Percentiles rank a stretch among this genome's conserved stretches.
Conservation (phyloP, 257 asterid species). For the Capsicum baccatum region DNA sequence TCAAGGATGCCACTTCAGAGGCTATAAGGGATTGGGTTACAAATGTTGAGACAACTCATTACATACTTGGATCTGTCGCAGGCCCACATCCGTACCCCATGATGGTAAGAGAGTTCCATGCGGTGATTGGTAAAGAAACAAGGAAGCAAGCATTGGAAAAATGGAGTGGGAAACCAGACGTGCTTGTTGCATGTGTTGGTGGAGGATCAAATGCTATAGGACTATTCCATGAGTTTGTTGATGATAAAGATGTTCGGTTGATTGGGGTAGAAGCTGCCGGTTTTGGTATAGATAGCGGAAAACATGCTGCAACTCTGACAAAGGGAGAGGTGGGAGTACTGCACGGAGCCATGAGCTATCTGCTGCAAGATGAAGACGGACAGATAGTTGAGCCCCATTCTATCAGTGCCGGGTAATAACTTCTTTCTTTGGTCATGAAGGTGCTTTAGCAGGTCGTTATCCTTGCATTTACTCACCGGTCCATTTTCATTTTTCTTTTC, state of each 20-base stretch:
- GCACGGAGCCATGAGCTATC: conserved; percentile 98
- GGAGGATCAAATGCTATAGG: conserved; percentile 99
- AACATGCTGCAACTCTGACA: conserved; percentile 95
- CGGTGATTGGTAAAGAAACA: conserved; percentile 95
- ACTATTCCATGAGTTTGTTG: conserved; percentile 87
- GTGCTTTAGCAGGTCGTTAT: background rate
- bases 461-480: background rate
- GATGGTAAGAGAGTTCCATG: conserved; percentile 98
- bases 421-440: background rate
- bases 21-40: conserved; percentile 98
- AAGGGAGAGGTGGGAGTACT: conserved; percentile 93
- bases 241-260: conserved; percentile 78
- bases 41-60: conserved; percentile 90
- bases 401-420: conserved; percentile 89
- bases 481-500: background rate
- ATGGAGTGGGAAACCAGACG: conserved; percentile 93
- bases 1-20: conserved; percentile 98
- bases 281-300: conserved; percentile 92
- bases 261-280: conserved; percentile 99
- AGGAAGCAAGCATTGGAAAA: conserved; percentile 90
- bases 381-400: conserved; percentile 97
- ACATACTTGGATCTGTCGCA: conserved; percentile 92
- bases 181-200: conserved; percentile 92
- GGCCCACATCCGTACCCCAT: conserved; percentile 99
- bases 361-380: conserved; percentile 96